Percentiles rank a stretch among this genome's conserved stretches.
phyloP scores from a whole-genome alignment of 352 stramenopile genomes.

The Phytophthora pluvialis region DNA sequence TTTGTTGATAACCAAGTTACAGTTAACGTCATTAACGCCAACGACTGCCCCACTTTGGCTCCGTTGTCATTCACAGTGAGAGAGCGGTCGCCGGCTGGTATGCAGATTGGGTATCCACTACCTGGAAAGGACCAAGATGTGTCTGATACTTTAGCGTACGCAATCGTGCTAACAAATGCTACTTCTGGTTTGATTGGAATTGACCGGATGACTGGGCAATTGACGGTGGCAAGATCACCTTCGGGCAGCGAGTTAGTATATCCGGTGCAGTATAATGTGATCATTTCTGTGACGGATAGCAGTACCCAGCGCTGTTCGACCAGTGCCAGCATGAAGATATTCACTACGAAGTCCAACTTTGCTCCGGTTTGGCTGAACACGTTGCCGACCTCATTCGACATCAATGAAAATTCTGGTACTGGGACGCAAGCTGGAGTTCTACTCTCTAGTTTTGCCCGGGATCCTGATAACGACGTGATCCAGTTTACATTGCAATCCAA shows the following conservation, averaged over 20 bases:
- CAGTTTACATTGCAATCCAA: constrained; percentile 62
- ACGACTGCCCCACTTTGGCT: constrained; percentile 60
- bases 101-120: constrained; percentile 57
- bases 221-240: constrained; percentile 42
- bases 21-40: constrained; percentile 52
- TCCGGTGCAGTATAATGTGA: constrained; percentile 38
- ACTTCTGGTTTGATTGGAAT: constrained; percentile 46
- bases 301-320: constrained; percentile 35
- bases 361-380: constrained; percentile 45
- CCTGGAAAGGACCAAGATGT: constrained; percentile 60
- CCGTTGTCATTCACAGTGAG: constrained; percentile 49
- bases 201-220: constrained; percentile 53
- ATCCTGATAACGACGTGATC: constrained; percentile 54
- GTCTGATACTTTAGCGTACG: constrained; percentile 53
- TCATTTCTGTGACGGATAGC: constrained; percentile 52
- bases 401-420: constrained; percentile 49
- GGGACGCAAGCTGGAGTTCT: constrained; percentile 32
- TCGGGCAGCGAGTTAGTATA: constrained; percentile 44
- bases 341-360: constrained; percentile 61
- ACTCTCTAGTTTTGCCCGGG: constrained; percentile 38
- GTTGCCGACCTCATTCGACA: constrained; percentile 36
- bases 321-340: constrained; percentile 27
- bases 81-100: constrained; percentile 36
- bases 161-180: constrained; percentile 34
- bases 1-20: constrained; percentile 29